Conservation (phyloP, 768 basidiomycete species). For the Agrocybe chaxingu region DNA sequence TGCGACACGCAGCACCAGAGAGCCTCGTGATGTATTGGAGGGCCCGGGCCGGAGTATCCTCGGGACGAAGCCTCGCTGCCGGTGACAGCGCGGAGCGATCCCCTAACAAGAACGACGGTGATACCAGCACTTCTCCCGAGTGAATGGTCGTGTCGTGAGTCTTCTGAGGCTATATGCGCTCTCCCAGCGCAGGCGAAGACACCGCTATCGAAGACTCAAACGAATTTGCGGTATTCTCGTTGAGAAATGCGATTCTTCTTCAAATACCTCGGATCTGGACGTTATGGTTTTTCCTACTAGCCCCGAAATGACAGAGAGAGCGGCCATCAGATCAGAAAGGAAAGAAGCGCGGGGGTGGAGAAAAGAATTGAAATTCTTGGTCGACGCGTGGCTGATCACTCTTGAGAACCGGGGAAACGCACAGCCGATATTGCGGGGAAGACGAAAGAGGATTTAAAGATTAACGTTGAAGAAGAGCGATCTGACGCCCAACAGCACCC, state of each 20-base stretch:
- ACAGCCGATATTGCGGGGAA: too few relatives aligned
- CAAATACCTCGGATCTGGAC: not conserved
- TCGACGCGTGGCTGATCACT: too few relatives aligned
- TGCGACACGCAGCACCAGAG: conserved; percentile 6
- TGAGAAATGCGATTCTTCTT: not conserved
- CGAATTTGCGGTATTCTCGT: too few relatives aligned
- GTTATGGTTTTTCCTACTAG: conserved; percentile 4
- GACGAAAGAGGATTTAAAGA: too few relatives aligned
- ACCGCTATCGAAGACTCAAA: too few relatives aligned
- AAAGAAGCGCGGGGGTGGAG: conserved; percentile 1
- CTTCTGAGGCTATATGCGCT: too few relatives aligned
- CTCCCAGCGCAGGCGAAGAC: too few relatives aligned
- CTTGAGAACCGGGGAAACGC: too few relatives aligned
- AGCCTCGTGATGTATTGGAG: conserved; percentile 13
- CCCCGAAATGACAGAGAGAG: conserved; percentile 1
- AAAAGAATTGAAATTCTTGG: too few relatives aligned
- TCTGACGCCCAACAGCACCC: too few relatives aligned
- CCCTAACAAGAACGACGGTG: not conserved
- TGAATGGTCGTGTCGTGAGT: too few relatives aligned
- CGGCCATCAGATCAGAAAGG: not conserved
- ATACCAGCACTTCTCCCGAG: not conserved
- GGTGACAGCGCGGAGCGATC: not conserved
- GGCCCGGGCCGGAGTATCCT: conserved; percentile 15
- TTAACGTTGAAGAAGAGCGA: too few relatives aligned
- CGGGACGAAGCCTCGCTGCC: conserved; percentile 12